phyloP scores from a whole-genome alignment of 352 stramenopile species.

The Phytophthora litchii region DNA sequence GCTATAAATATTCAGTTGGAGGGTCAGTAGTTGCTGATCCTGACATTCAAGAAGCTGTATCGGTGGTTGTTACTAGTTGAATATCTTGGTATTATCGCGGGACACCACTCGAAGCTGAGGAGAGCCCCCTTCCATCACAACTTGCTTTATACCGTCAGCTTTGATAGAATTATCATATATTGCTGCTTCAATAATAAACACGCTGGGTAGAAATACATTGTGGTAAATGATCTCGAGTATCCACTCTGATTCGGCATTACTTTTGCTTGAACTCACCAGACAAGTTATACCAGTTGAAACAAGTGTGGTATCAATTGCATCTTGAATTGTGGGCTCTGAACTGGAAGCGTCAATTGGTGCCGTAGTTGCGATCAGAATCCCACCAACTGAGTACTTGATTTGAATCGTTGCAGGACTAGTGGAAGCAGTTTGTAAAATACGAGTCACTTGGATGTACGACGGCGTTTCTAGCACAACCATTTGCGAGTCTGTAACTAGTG shows the following conservation, averaged over 20 bases:
- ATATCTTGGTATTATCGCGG: constrained; percentile 10
- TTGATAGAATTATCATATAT: background rate
- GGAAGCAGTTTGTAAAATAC: constrained; percentile 8
- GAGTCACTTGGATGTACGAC: constrained; percentile 22
- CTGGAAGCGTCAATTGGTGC: background rate
- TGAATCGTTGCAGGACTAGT: constrained; percentile 1
- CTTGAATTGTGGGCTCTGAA: background rate
- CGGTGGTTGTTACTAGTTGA: too few relatives aligned
- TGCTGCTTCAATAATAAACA: constrained; percentile 7
- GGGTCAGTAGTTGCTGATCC: background rate
- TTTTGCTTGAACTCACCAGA: constrained; percentile 2
- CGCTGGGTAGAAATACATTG: constrained; percentile 11
- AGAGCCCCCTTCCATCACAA: constrained; percentile 20
- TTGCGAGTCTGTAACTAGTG: constrained; percentile 6
- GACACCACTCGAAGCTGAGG: constrained; percentile 11
- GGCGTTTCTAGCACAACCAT: constrained; percentile 20
- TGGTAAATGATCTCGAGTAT: constrained; percentile 24
- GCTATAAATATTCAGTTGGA: too few relatives aligned
- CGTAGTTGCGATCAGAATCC: constrained; percentile 4
- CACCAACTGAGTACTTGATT: constrained; percentile 1
- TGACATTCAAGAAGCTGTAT: too few relatives aligned
- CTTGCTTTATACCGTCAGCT: constrained; percentile 9
- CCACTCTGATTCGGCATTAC: constrained; percentile 7
- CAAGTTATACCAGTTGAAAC: constrained; percentile 1
- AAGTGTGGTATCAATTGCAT: constrained; percentile 3